These are phyloP conservation scores for Cercospora sp. DNA, from an alignment of 2,329 filamentous ascomycete species.

Conservation along the genomic window DNA sequence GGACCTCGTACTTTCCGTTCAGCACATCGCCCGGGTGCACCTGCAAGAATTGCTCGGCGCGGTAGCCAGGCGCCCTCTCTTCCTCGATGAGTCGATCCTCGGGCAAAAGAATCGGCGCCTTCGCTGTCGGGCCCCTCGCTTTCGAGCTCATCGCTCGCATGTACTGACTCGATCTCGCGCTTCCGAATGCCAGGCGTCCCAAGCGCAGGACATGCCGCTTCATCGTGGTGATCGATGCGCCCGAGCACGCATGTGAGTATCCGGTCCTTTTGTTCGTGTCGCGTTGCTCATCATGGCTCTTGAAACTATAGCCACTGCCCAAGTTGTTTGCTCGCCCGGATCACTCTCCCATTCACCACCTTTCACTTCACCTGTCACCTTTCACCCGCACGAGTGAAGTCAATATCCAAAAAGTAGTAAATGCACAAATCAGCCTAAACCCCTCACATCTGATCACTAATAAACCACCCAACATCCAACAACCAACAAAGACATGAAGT, in stretches of 20 bases:
- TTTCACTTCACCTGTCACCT: neutral
- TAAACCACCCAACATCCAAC: neutral
- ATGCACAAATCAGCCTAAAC: neutral
- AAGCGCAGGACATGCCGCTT: neutral
- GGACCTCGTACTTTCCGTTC: neutral
- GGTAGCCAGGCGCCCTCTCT: neutral
- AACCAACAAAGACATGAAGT: neutral
- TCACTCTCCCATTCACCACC: neutral
- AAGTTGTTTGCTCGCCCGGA: neutral
- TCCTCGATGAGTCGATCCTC: neutral
- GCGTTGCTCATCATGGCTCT: neutral
- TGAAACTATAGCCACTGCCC: neutral
- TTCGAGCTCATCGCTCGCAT: neutral
- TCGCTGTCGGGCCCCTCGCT: neutral
- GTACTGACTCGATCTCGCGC: neutral
- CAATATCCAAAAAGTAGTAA: too few relatives aligned
- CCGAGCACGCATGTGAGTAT: too few relatives aligned
- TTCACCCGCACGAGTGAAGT: neutral
- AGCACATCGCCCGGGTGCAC: conserved; percentile 1
- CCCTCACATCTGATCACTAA: neutral
- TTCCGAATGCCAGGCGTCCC: neutral
- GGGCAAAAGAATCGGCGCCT: neutral
- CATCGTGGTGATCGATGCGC: too few relatives aligned
- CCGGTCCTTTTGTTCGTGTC: too few relatives aligned
- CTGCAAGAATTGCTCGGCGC: neutral